phyloP scores from a whole-genome alignment of 2,329 filamentous ascomycete genomes.

The Alternaria sp. region DNA sequence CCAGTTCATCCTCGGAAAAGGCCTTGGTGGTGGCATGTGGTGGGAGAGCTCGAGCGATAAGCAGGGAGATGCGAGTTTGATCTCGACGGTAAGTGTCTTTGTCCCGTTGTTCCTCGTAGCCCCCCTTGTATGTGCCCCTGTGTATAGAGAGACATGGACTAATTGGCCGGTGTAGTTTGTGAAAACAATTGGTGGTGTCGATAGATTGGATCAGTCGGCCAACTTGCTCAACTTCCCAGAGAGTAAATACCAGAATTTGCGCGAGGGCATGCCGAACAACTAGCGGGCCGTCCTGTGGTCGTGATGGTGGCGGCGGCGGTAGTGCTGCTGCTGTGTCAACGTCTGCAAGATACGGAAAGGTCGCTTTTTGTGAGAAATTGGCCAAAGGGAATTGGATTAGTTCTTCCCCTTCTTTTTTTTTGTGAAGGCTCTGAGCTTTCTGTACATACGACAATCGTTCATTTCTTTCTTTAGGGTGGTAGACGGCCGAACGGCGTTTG shows the following conservation, averaged over 20 bases:
- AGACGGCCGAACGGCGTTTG: background rate
- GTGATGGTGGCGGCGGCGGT: too few species aligned
- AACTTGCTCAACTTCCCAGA: constrained; percentile 72
- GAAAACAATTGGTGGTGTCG: constrained; percentile 64
- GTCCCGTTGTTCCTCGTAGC: background rate
- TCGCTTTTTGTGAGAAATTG: background rate
- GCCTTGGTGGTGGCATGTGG: constrained; percentile 52
- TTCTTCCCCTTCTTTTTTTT: background rate
- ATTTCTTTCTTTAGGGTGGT: background rate
- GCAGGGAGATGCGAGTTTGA: constrained; percentile 41
- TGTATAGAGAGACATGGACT: constrained; percentile 1
- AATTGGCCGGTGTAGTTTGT: constrained; percentile 51
- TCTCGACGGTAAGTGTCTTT: constrained; percentile 36
- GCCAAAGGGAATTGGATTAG: background rate
- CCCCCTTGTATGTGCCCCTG: background rate
- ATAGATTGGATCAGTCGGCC: constrained; percentile 59
- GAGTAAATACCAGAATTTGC: constrained; percentile 75
- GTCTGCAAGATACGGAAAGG: background rate
- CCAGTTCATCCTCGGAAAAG: constrained; percentile 31
- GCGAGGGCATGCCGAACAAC: constrained; percentile 32
- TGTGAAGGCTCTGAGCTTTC: background rate
- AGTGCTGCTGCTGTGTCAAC: background rate
- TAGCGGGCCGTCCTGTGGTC: background rate
- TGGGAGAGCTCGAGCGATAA: constrained; percentile 50
- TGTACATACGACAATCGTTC: constrained; percentile 1